phyloP scores from a whole-genome alignment of 202 grass and related monocot species.

The Musa balbisiana region DNA sequence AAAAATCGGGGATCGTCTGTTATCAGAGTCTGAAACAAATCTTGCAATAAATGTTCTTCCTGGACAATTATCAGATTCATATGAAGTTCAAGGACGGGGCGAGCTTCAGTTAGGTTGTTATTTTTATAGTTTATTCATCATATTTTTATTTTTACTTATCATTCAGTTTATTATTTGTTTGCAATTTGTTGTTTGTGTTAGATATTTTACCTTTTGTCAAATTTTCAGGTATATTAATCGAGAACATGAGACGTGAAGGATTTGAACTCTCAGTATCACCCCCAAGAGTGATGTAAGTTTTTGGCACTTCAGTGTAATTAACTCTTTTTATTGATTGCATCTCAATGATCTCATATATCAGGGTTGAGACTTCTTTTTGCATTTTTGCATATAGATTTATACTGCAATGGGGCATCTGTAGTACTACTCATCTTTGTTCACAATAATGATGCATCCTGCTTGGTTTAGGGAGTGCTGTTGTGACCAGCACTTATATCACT shows the following conservation, averaged over 20 bases:
- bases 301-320: neutral
- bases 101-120: slow-evolving; percentile 90
- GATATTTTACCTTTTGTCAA: slow-evolving; percentile 7
- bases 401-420: too few species aligned
- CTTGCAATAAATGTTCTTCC: slow-evolving; percentile 99
- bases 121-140: neutral
- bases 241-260: slow-evolving; percentile 98
- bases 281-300: slow-evolving; percentile 89
- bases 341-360: neutral
- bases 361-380: too few species aligned
- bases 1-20: slow-evolving; percentile 88
- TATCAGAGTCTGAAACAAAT: slow-evolving; percentile 91
- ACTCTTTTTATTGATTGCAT: neutral
- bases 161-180: neutral
- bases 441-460: neutral
- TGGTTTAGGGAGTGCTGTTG: neutral
- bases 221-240: slow-evolving; percentile 88
- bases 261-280: slow-evolving; percentile 98
- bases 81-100: slow-evolving; percentile 99
- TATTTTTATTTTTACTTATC: neutral
- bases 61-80: slow-evolving; percentile 90
- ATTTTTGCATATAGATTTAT: too few species aligned
- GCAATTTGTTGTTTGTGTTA: neutral
- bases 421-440: too few species aligned
- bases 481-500: too few species aligned